Evolutionary conservation across 495 filamentous ascomycete genomes (phyloP), one percentile per base, ranked within the genome.

Genomic region (Xylaria bambusicola): DNA sequence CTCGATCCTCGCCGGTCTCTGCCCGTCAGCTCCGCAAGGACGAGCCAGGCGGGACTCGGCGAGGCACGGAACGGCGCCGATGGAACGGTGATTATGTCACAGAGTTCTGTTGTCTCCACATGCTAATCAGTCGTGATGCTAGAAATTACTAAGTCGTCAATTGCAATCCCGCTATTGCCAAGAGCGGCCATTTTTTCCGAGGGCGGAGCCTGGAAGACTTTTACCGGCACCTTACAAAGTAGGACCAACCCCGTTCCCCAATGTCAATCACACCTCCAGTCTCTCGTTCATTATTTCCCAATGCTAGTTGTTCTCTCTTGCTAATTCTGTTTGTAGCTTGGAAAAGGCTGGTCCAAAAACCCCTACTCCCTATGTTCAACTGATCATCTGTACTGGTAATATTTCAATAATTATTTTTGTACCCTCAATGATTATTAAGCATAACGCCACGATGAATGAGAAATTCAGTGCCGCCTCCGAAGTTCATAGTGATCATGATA

Each of bases 41-140:
- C 31, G 55, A 6, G n/a, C 31, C 55, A 36, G 20, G 44, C 45
- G 45, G 55, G 33, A 42, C 44, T 49, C 55, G 44, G 55, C 33
- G 45, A 50, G 21, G 55, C 12, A 44, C 55, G 45, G 54, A 49
- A 57, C 54, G 54, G 54, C 35, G n/a, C 42, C 42, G 42, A 47
- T 21, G 41, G 6, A 23, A 17, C 45, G 54, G 42, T 1, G 31
- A n/a, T 24, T 15, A 44, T 1, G 38, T 42, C 26, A 21, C 4
- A 12, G 5, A 42, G 38, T 12, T 17, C 45, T 6, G 26, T 23
- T 12, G 18, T 47, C 53, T 47, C 53, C 53, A 46, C 53, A 24
- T 36, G 53, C 27, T 46, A 45, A 38, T 23, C 31, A 35, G 29
- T 33, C 29, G 10, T 5, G 29, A 4, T 38, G 18, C 4, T 4